Evolutionary conservation across 1,284 basidiomycete genomes (phyloP).

Genomic region (Ustilago nuda): DNA sequence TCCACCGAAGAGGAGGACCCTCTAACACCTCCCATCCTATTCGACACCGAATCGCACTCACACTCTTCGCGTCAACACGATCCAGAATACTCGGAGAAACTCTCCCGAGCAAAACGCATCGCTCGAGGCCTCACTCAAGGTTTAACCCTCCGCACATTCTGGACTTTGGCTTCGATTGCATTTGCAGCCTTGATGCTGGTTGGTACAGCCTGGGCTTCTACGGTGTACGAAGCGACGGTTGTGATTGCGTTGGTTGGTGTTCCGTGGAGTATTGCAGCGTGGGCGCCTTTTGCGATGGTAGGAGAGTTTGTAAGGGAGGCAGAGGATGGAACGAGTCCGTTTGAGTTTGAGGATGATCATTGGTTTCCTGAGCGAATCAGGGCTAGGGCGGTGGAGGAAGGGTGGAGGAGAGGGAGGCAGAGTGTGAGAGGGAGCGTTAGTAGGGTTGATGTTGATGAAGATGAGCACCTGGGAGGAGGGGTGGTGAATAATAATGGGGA

Average conservation of each 20-base stretch:
- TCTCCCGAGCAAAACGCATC: conserved; percentile 28
- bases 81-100: conserved; percentile 9
- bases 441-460: background rate
- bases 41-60: conserved; percentile 14
- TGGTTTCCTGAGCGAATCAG: conserved; percentile 33
- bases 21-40: conserved; percentile 11
- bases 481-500: background rate
- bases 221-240: conserved; percentile 43
- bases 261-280: conserved; percentile 66
- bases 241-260: conserved; percentile 63
- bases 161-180: conserved; percentile 53
- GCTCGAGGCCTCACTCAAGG: conserved; percentile 25
- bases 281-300: conserved; percentile 68
- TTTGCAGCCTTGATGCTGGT: conserved; percentile 50
- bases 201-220: conserved; percentile 51
- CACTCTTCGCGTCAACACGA: background rate
- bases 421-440: conserved; percentile 3
- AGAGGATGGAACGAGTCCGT: conserved; percentile 49
- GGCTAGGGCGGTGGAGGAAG: conserved; percentile 10
- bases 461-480: background rate
- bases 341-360: conserved; percentile 53
- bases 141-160: conserved; percentile 59
- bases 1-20: background rate
- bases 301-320: conserved; percentile 65
- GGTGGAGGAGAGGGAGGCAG: conserved; percentile 17